Evolutionary conservation across 75 land plant species (phyloP), one percentile per base, ranked within the genome.

Genomic region (Selaginella moellendorffii): DNA sequence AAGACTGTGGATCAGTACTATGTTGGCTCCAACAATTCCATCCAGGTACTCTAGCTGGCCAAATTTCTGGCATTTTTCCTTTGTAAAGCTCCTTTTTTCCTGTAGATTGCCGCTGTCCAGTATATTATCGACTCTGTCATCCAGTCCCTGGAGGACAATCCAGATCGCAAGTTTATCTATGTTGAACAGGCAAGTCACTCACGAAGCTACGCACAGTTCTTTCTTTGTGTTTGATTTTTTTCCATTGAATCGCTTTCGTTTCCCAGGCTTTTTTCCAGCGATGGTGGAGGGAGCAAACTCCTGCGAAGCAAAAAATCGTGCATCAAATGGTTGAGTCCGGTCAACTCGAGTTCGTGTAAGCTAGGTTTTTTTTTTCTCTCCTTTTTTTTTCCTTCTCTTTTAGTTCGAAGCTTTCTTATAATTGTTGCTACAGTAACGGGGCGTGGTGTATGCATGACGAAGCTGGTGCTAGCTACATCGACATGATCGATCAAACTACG

Each of bases 231-330:
- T 5, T 36, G 46, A 5, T 5, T 62, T 2, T 62, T 25, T 24
- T 9, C 26, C 26, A 23, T 24, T 19, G 5, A 56, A n/a, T n/a
- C n/a, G n/a, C n/a, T n/a, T 19, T 2, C 19, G 8, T 24, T 56
- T 25, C 69, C 21, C 75, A 93, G 98, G 98, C 98, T n/a, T 93
- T 93, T 74, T 89, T 93, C 79, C 87, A 89, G 73, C 73, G 98
- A 2, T 93, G 98, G 98, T 89, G 98, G 98, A 83, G 85, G 61
- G 71, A 83, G 36, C 98, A 93, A 75, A 82, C 79, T 27, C 61
- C 76, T 52, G 62, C 63, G 29, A 66, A 78, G n/a, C 74, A 82
- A 63, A 31, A 56, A 24, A 62, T 67, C 61, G 87, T 86, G 30
- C 79, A 76, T 69, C 61, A 79, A 70, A 87, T 93, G 31, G 88